Base-by-base conservation (phyloP, 352 stramenopile genomes). In the Globisporangium spiculum region DNA sequence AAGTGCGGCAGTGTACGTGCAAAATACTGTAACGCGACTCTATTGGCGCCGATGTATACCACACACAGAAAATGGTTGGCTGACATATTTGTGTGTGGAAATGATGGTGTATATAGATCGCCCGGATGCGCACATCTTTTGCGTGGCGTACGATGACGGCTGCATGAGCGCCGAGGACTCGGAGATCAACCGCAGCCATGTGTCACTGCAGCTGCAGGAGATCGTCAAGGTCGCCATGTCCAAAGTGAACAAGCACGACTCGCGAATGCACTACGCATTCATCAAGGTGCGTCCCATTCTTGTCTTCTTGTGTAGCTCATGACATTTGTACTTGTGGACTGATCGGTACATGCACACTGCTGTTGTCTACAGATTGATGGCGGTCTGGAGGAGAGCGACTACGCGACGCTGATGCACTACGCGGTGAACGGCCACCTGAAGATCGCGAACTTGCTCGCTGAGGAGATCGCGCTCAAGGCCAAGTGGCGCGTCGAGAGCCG, bases 191-290 rank as follows among this genome's bases (percentile, higher is more conserved):
- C 83, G 88, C 61, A 91, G 87, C 46, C 86, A 88, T 67, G 76
- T 96, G 32, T 92, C 88, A 7, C 67, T 88, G 36, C 88, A 94
- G 70, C 72, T 94, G 26, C 85, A 94, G 63, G 86, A 96, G 73
- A 96, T 96, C 63, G 82, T 93, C 63, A 92, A 91, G 52, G 82
- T 96, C 30, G 88, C 88, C 30, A 93, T 93, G 61, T 90, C 84
- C 1, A 88, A 89, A 56, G 71, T 93, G 60, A 85, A 72, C 70
- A 88, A 90, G 59, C 81, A 90, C 69, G 88, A 96, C 71, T 70
- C 80, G 56, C 91, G 88, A 66, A 86, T 94, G 72, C 83, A 96
- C 75, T 96, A 91, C 70, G 81, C 84, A 7, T 88, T 90, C 57
- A 81, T 96, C 63, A 89, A 89, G 71, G 84, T 94, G 75, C 9